Conservation (phyloP, 371 early-diverging fungal genomes). For the Rhizopus microsporus region DNA sequence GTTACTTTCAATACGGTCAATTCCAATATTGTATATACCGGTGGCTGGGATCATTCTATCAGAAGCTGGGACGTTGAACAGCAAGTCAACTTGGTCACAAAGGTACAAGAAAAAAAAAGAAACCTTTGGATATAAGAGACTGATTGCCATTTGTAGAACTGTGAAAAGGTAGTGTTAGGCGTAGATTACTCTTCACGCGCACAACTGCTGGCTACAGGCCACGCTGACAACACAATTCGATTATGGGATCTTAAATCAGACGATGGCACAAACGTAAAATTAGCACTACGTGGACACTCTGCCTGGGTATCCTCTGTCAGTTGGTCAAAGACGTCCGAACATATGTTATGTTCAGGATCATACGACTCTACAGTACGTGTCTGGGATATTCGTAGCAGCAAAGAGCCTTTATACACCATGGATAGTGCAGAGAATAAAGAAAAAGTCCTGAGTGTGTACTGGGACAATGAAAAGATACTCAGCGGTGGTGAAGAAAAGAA, state of each 20-base stretch:
- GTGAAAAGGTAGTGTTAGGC: slow-evolving; percentile 82
- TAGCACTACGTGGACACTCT: slow-evolving; percentile 75
- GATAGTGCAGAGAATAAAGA: slow-evolving; percentile 45
- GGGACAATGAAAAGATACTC: slow-evolving; percentile 72
- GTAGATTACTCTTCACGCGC: slow-evolving; percentile 71
- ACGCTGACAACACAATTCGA: slow-evolving; percentile 77
- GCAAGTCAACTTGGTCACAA: slow-evolving; percentile 72
- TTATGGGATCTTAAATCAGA: slow-evolving; percentile 89
- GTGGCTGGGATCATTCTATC: slow-evolving; percentile 93
- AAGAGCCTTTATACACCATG: slow-evolving; percentile 73
- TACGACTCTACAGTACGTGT: slow-evolving; percentile 89
- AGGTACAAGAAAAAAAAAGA: slow-evolving; percentile 42
- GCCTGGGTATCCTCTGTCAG: slow-evolving; percentile 82
- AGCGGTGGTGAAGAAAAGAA: slow-evolving; percentile 87
- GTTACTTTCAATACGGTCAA: slow-evolving; percentile 62
- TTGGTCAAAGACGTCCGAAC: slow-evolving; percentile 83
- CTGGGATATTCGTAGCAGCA: slow-evolving; percentile 90
- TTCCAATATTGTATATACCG: slow-evolving; percentile 70
- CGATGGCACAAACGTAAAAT: slow-evolving; percentile 77
- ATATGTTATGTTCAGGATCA: slow-evolving; percentile 78
- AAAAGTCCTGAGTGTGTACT: slow-evolving; percentile 82
- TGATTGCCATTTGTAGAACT: slow-evolving; percentile 54
- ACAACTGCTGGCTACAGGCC: slow-evolving; percentile 85
- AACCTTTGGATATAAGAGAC: not conserved
- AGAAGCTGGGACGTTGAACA: slow-evolving; percentile 87